These are phyloP conservation scores for Pezizomycotina sp. DNA, from an alignment of 2,329 filamentous ascomycete species.

Conservation along the genomic window DNA sequence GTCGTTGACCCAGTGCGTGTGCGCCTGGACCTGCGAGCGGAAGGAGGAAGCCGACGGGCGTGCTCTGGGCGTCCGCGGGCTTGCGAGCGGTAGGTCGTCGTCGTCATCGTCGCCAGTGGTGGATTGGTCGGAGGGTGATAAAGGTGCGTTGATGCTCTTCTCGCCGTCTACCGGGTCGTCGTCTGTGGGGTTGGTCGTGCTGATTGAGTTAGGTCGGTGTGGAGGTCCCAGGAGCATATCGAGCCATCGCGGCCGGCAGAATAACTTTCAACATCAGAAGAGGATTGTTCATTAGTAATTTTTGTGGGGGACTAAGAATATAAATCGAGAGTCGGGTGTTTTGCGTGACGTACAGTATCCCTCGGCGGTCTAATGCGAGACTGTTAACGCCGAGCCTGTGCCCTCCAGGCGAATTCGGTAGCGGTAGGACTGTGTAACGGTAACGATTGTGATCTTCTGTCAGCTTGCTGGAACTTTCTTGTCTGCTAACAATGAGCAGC, in stretches of 20 bases:
- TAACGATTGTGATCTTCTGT: conserved; percentile 11
- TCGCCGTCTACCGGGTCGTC: conserved; percentile 6
- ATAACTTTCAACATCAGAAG: conserved; percentile 45
- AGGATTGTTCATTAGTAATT: conserved; percentile 8
- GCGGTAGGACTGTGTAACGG: conserved; percentile 44
- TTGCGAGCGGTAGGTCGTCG: no score
- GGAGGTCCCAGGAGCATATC: conserved; percentile 87
- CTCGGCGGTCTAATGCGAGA: conserved; percentile 71
- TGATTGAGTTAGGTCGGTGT: conserved; percentile 49
- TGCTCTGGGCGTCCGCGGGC: conserved; percentile 10
- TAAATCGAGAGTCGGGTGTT: background rate
- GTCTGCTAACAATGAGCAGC: conserved; percentile 7
- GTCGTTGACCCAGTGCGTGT: conserved; percentile 95
- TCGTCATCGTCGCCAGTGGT: no score
- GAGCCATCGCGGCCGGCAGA: conserved; percentile 90
- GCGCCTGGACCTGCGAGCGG: conserved; percentile 49
- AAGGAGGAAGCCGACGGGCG: conserved; percentile 39
- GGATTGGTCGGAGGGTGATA: conserved; percentile 26
- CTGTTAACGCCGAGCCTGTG: conserved; percentile 92
- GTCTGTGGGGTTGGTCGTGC: conserved; percentile 25
- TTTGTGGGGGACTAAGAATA: background rate
- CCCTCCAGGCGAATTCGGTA: conserved; percentile 59
- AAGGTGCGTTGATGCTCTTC: conserved; percentile 23
- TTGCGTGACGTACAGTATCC: conserved; percentile 72
- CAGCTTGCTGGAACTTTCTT: conserved; percentile 7